Evolutionary conservation across 2,329 filamentous ascomycete species (phyloP).

Genomic region (Trichothecium sympodiale): DNA sequence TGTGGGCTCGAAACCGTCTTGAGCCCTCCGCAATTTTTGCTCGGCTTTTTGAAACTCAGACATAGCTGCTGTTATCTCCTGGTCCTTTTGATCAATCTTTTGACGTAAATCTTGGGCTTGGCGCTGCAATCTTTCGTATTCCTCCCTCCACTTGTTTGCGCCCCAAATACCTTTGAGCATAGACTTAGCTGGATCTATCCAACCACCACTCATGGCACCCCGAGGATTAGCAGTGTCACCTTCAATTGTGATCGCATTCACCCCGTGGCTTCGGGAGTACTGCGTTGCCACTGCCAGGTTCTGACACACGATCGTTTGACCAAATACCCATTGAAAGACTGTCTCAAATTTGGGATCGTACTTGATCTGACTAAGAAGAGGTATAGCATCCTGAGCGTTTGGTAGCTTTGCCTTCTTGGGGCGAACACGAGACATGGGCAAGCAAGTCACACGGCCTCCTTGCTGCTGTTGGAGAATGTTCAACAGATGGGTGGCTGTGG

Average conservation of each 20-base stretch:
- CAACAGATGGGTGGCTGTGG: constrained; percentile 72
- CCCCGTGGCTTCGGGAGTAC: constrained; percentile 82
- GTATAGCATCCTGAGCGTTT: constrained; percentile 75
- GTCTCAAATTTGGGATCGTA: constrained; percentile 69
- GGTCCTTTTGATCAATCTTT: constrained; percentile 69
- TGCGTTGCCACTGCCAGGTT: constrained; percentile 79
- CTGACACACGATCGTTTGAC: constrained; percentile 87
- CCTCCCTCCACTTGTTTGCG: constrained; percentile 62
- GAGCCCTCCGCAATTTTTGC: constrained; percentile 65
- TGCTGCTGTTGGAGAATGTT: constrained; percentile 69
- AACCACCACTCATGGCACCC: constrained; percentile 91
- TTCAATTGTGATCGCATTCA: constrained; percentile 88
- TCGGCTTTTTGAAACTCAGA: constrained; percentile 75
- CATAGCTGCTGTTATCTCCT: constrained; percentile 79
- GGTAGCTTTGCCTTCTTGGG: constrained; percentile 66
- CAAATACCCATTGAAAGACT: constrained; percentile 91
- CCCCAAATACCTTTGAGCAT: constrained; percentile 75
- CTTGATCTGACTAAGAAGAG: constrained; percentile 72
- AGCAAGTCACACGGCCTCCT: constrained; percentile 84
- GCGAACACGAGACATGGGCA: constrained; percentile 77
- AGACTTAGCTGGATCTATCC: constrained; percentile 75
- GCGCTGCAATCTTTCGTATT: constrained; percentile 56
- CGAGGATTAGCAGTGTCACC: constrained; percentile 93
- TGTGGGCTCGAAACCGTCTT: constrained; percentile 72
- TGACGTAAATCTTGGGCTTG: constrained; percentile 55